phyloP scores from a whole-genome alignment of 192 early-diverging fungal genomes.

The Dimargaris verticillata region DNA sequence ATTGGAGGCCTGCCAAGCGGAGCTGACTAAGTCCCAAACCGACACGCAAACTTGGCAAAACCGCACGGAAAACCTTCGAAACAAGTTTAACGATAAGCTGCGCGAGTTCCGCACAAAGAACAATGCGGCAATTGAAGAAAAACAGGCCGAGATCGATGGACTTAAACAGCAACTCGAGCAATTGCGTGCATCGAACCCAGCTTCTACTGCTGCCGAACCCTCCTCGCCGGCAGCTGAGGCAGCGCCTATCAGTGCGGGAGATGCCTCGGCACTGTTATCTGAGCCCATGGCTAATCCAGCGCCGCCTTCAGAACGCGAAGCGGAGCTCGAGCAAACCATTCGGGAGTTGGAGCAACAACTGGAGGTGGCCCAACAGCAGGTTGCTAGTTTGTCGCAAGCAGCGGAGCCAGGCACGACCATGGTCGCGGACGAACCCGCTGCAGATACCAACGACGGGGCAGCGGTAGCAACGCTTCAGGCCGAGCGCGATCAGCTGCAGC shows the following conservation, averaged over 20 bases:
- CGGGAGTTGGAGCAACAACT: constrained; percentile 3
- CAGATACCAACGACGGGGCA: background rate
- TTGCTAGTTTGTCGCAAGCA: constrained; percentile 13
- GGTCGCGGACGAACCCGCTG: constrained; percentile 5
- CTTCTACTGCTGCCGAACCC: background rate
- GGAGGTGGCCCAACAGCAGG: constrained; percentile 14
- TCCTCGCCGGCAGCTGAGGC: background rate
- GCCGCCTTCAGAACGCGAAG: too few relatives aligned
- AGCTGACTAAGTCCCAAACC: background rate
- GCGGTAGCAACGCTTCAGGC: constrained; percentile 1
- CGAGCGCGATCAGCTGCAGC: constrained; percentile 8
- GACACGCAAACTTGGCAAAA: background rate
- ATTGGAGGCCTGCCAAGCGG: background rate
- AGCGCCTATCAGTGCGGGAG: background rate
- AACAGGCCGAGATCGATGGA: constrained; percentile 12
- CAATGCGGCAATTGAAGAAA: background rate
- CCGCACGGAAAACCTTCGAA: background rate
- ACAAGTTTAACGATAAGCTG: constrained; percentile 15
- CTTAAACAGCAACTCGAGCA: constrained; percentile 14
- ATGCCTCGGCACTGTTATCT: background rate
- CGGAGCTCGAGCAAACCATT: background rate
- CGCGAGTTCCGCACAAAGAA: constrained; percentile 11
- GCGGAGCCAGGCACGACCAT: constrained; percentile 2
- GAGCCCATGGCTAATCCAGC: background rate
- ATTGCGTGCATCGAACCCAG: background rate